Evolutionary conservation across 1,284 basidiomycete species (phyloP), one percentile per base, ranked within the genome.

Genomic region (Pseudozyma thailandica): DNA sequence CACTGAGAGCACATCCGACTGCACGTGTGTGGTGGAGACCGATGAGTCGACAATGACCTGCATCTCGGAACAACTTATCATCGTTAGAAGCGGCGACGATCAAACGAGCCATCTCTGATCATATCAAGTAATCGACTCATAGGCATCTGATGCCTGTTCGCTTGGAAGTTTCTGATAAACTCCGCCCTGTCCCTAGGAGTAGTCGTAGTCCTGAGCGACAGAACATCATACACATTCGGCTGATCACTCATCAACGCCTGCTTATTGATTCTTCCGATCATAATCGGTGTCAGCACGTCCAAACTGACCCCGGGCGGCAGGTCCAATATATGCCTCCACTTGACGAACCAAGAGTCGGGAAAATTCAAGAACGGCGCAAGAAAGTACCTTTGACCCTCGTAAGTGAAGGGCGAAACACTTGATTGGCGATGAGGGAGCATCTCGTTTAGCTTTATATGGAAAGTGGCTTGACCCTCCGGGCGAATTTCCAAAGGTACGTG

Each of bases 351-450:
- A 15, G 44, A 51, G 23, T 42, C 10, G 4, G 7, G n/a, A 6
- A 28, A 47, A 25, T 44, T 12, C 15, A 3, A n/a, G 12, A 18
- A 42, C 10, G 55, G 43, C 3, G 23, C 21, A 10, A 58, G 3
- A 15, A 58, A 58, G 30, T 58, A 58, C 1, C 27, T 33, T 8
- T 43, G n/a, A 21, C 51, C 50, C 1, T 49, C 7, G 15, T 44
- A 44, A 6, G 1, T 13, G 9, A 31, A 27, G 15, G 6, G 8
- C 27, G 58, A 43, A n/a, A 43, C 46, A 1, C 12, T 12, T 0
- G 55, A 45, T 10, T 4, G 2, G 8, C 31, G 45, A 18, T 60
- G 20, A 2, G 20, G 6, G 4, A 60, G 50, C n/a, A 47, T 13
- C 13, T 60, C 57, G 1, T 23, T 10, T 0, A 60, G 20, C n/a